Evolutionary conservation across 192 early-diverging fungal species (phyloP).

Genomic region (Coemansia aciculifera): DNA sequence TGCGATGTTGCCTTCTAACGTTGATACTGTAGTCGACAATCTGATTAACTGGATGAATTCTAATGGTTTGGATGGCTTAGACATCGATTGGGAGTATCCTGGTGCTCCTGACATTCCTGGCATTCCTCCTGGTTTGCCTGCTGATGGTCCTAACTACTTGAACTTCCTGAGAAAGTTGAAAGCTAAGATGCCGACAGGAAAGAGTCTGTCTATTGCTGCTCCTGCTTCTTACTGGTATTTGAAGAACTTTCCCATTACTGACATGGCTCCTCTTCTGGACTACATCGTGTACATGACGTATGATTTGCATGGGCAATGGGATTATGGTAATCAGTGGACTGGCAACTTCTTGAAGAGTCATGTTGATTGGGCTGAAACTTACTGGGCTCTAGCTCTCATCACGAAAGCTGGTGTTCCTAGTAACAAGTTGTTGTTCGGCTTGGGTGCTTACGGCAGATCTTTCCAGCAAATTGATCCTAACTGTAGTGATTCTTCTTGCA

Average conservation of each 20-base stretch:
- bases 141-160: no score
- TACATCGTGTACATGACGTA: conserved; percentile 46
- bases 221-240: no score
- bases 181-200: no score
- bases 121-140: no score
- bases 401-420: conserved; percentile 40
- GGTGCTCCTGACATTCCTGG: no score
- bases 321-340: conserved; percentile 27
- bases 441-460: conserved; percentile 31
- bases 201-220: no score
- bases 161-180: no score
- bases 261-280: conserved; percentile 26
- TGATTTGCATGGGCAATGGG: conserved; percentile 38
- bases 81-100: no score
- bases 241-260: conserved; percentile 15
- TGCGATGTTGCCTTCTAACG: conserved; percentile 13
- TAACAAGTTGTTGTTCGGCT: conserved; percentile 36
- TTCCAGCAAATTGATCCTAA: conserved; percentile 31
- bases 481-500: conserved; percentile 21
- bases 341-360: conserved; percentile 17
- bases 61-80: background rate
- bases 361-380: conserved; percentile 25
- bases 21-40: conserved; percentile 4
- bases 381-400: conserved; percentile 15
- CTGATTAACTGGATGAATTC: conserved; percentile 9